Evolutionary conservation across 2,329 filamentous ascomycete species (phyloP).

Genomic region (Colletotrichum lupini): DNA sequence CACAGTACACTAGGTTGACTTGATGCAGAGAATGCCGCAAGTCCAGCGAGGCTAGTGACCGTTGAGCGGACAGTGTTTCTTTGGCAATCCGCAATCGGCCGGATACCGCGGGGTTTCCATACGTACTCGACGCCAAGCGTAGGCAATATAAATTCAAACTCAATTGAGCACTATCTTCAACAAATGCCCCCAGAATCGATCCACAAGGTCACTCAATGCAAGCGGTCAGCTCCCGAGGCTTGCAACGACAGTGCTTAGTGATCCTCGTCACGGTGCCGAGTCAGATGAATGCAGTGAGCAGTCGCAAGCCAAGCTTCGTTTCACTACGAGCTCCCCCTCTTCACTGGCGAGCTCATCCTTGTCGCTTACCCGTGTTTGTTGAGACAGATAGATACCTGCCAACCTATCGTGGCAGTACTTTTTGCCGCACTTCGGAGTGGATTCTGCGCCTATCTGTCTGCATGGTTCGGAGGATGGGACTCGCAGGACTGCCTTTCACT

Average conservation of each 20-base stretch:
- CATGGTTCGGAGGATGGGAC: constrained; percentile 7
- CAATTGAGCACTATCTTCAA: neutral
- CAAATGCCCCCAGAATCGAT: neutral
- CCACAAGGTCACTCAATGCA: neutral
- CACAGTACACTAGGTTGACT: neutral
- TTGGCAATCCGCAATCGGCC: neutral
- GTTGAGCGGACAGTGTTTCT: neutral
- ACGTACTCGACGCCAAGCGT: neutral
- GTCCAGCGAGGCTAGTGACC: neutral
- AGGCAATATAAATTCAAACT: neutral
- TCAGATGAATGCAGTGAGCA: neutral
- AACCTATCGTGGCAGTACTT: neutral
- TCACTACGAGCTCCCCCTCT: neutral
- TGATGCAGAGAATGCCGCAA: neutral
- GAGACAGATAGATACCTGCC: neutral
- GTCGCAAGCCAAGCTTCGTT: neutral
- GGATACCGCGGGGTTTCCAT: neutral
- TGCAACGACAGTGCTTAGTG: neutral
- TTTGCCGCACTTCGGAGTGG: neutral
- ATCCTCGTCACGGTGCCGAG: neutral
- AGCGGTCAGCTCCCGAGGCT: neutral
- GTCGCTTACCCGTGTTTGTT: neutral
- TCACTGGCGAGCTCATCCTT: neutral
- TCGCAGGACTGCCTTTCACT: neutral
- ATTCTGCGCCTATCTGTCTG: neutral